Evolutionary conservation across 2,329 filamentous ascomycete genomes (phyloP), one percentile per base, ranked within the genome.

Genomic region (Beauveria pseudobassiana): DNA sequence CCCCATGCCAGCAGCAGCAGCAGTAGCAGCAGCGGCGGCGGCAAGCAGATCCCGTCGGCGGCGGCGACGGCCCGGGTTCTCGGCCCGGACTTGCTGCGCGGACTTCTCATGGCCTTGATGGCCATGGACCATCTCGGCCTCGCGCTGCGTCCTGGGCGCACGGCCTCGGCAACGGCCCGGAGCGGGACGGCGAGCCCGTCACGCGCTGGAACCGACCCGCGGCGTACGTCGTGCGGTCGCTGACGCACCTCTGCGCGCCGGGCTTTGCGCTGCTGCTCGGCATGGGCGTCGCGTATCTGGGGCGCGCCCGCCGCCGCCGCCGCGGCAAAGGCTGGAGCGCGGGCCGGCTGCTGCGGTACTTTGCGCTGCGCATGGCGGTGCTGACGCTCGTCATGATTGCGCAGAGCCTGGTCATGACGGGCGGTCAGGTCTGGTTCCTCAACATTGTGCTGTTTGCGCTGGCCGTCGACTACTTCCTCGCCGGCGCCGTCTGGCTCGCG

Each of bases 181-280:
- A 80, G 63, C 56, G 60, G 24, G 77, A 78, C 65, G 70, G 75
- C 22, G 46, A 61, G 1, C 65, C 71, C 5, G 70, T 79, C 26
- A 64, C 61, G 20, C 53, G 63, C 5, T 79, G 76, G 76, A 79
- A 77, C 61, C 68, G 67, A 0, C 67, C 72, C 0, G 64, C 71
- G 5, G 76, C 71, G 7, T 78, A 76, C 63, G 51, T 70, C n/a
- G 67, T 77, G 26, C 75, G 78, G 8, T 74, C 74, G 0, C 67
- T 80, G 4, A 77, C 77, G 0, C 78, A 80, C 24, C 71, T 80
- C 7, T 80, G 78, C 68, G 78, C 74, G 1, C 70, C 78, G 0
- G 78, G 78, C 8, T 79, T 80, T 63, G 76, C 74, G 0, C 75
- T 80, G 43, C 67, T 80, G n/a, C 69, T 80, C 4, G 78, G 78